phyloP scores from a whole-genome alignment of 129 eudicot genomes.

The Apium graveolens region DNA sequence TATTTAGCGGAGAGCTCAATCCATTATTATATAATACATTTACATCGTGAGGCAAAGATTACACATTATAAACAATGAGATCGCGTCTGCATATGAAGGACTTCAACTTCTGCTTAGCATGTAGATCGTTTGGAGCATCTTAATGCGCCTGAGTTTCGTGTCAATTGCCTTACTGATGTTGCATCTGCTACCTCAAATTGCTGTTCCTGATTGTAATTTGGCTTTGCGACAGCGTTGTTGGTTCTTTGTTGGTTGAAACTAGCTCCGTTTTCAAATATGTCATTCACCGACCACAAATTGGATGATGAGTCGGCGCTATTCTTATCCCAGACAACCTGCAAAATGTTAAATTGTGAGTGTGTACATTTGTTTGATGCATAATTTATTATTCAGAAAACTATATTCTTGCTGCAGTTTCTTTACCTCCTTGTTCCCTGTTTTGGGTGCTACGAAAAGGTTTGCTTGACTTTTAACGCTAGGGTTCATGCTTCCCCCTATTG shows the following conservation, averaged over 20 bases:
- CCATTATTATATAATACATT: neutral
- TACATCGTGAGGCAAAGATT: neutral
- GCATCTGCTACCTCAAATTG: conserved; percentile 36
- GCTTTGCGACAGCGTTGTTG: conserved; percentile 19
- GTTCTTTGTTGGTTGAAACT: conserved; percentile 19
- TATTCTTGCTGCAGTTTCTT: neutral
- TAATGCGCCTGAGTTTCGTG: conserved; percentile 40
- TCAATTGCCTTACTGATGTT: conserved; percentile 27
- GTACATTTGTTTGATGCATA: neutral
- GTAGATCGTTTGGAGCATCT: conserved; percentile 26
- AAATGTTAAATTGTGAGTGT: neutral
- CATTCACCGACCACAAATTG: conserved; percentile 35
- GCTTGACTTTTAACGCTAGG: conserved; percentile 63
- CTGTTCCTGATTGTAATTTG: conserved; percentile 43
- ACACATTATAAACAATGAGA: neutral
- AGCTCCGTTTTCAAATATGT: conserved; percentile 55
- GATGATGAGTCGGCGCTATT: neutral
- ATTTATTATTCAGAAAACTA: too few relatives aligned
- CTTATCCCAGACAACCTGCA: conserved; percentile 40
- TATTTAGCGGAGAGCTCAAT: neutral
- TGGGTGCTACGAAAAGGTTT: conserved; percentile 49
- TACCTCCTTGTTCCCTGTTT: conserved; percentile 50
- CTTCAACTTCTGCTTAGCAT: conserved; percentile 21
- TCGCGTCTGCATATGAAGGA: neutral
- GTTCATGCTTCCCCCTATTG: conserved; percentile 61